Conservation (phyloP, 208 protist genomes). For the Phytomonas francai region DNA sequence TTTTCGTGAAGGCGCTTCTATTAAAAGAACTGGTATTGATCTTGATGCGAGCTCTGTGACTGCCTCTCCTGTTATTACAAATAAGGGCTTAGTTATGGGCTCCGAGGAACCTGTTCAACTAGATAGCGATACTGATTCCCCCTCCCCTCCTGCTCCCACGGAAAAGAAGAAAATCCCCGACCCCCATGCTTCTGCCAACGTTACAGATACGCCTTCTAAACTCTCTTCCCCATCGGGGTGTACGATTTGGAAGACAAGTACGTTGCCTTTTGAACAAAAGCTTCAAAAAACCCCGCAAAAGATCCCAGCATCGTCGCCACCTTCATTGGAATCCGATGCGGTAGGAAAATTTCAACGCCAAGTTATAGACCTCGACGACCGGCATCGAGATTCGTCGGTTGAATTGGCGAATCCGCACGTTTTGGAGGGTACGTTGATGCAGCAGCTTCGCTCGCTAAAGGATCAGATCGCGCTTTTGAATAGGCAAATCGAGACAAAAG, state of each 20-base stretch:
- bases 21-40: too few species aligned
- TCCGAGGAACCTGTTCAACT: background rate
- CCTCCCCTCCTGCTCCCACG: background rate
- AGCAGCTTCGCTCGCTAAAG: constrained; percentile 6
- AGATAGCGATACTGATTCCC: background rate
- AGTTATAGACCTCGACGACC: background rate
- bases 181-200: background rate
- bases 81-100: background rate
- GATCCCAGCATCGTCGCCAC: background rate
- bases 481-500: constrained; percentile 3
- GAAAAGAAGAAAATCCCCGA: background rate
- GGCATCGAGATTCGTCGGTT: background rate
- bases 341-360: background rate
- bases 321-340: background rate
- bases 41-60: too few species aligned
- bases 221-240: background rate
- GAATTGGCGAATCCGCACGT: background rate
- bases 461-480: constrained; percentile 3
- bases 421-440: background rate
- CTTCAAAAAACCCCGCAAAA: background rate
- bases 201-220: background rate
- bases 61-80: background rate
- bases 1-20: too few species aligned
- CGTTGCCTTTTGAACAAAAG: background rate
- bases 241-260: background rate